Conservation (phyloP, 768 basidiomycete genomes). For the Leucosporidium scottii region DNA sequence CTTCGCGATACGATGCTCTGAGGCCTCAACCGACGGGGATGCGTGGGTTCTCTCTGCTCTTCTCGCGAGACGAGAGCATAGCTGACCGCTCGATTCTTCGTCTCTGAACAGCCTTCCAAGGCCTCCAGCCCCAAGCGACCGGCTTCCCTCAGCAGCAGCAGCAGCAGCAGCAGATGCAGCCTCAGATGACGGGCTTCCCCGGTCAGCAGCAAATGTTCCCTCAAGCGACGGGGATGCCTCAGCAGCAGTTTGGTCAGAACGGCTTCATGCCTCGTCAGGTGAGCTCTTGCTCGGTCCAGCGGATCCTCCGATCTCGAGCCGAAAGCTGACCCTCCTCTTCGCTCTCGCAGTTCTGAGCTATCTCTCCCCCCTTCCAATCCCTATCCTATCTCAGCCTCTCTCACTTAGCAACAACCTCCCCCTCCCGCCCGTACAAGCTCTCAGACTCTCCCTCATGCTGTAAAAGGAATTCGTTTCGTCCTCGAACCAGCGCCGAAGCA, state of each 20-base stretch:
- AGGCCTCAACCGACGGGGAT: slow-evolving; percentile 39
- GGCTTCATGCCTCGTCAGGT: no score
- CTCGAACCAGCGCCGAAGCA: no score
- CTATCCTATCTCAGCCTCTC: no score
- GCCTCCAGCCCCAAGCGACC: slow-evolving; percentile 32
- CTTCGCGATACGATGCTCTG: slow-evolving; percentile 37
- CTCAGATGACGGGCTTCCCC: slow-evolving; percentile 5
- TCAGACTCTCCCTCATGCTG: no score
- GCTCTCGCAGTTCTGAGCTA: neutral
- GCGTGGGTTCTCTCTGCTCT: slow-evolving; percentile 1
- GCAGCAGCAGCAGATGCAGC: neutral
- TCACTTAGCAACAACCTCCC: no score
- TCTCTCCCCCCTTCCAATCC: no score
- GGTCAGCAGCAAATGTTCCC: neutral
- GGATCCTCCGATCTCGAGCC: no score
- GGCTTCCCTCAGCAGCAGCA: slow-evolving; percentile 35
- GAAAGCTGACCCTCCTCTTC: neutral
- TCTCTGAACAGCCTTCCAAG: neutral
- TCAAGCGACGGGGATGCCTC: neutral
- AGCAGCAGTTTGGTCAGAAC: neutral
- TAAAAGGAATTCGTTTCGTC: no score
- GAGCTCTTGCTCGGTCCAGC: no score
- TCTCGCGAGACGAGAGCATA: neutral
- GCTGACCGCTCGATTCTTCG: neutral
- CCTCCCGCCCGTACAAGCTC: no score